Evolutionary conservation across 805 yeast species (phyloP), one percentile per base, ranked within the genome.

Genomic region (Brettanomyces bruxellensis): DNA sequence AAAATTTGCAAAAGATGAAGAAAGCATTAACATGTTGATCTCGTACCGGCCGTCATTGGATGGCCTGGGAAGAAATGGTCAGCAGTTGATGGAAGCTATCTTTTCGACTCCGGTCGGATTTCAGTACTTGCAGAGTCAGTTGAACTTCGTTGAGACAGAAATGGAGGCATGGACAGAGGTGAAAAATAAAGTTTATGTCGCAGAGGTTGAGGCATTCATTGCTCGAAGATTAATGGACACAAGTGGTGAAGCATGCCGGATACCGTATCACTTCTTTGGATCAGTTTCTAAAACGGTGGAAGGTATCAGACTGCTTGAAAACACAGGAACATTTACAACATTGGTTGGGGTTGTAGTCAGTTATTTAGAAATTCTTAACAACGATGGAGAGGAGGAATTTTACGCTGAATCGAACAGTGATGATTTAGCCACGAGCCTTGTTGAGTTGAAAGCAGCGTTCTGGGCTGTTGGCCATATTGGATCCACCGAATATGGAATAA

Each of bases 401-500:
- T 54, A 57, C 38, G 37, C 44, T 13, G 42, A 50, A 28, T 55
- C 55, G 8, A 48, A 51, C 8, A 45, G 47, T 23, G 46, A 44
- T 9, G 59, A 58, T 5, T 71, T 66, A 22, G 66, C 66, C 4
- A 69, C 70, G 5, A 63, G 65, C 18, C 49, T 69, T 18, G 34
- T 67, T 7, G 73, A 72, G 50, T 61, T 91, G 25, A 87, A 86
- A 57, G 86, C 90, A 9, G 77, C 83, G 34, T 55, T 91, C 34
- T 91, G 97, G 97, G 81, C 95, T 1, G 70, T 87, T 34, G 97
- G 96, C 0, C 81, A 82, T 55, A 79, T 90, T 30, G 90, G 90
- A 2, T 76, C 89, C 1, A 76, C 88, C 1, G 74, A 75, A 8
- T 66, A 73, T 44, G 97, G 97, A 0, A 79, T 84, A 14, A 67